phyloP scores from a whole-genome alignment of 768 basidiomycete genomes.

The Podaxis rugospora region DNA sequence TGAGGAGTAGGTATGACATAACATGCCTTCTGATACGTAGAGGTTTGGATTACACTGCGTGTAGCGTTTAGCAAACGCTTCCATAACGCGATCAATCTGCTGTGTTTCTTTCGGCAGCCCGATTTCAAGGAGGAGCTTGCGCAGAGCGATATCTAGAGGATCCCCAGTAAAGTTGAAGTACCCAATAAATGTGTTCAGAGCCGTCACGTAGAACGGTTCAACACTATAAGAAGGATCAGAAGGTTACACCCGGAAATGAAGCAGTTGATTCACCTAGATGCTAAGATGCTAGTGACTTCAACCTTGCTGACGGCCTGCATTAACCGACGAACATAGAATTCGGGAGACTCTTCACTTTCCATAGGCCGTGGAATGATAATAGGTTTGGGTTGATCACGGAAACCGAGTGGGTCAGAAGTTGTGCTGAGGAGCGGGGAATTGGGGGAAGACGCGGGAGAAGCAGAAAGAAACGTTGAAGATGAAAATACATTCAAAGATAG shows the following conservation, averaged over 20 bases:
- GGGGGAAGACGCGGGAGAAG: conserved; percentile 16
- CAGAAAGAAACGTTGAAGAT: conserved; percentile 29
- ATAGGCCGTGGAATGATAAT: conserved; percentile 46
- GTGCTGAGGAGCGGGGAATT: conserved; percentile 17
- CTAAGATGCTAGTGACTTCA: conserved; percentile 77
- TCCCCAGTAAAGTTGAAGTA: conserved; percentile 76
- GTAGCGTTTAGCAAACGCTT: conserved; percentile 89
- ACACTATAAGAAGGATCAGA: conserved; percentile 40
- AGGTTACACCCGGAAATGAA: background rate
- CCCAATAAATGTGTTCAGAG: conserved; percentile 67
- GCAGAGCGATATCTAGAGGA: conserved; percentile 88
- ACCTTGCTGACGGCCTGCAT: conserved; percentile 62
- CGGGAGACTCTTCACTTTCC: conserved; percentile 60
- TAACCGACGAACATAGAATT: conserved; percentile 64
- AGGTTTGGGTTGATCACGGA: conserved; percentile 34
- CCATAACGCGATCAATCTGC: conserved; percentile 96
- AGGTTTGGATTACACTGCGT: conserved; percentile 76
- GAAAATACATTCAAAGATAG: conserved; percentile 65
- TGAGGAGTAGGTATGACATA: background rate
- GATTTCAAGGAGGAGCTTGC: conserved; percentile 86
- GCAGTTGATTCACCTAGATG: conserved; percentile 57
- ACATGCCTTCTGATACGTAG: conserved; percentile 71
- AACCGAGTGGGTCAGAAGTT: conserved; percentile 11
- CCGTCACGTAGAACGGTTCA: conserved; percentile 63
- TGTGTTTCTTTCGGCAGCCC: conserved; percentile 94